These are phyloP conservation scores for Termitomyces titanicus DNA, from an alignment of 768 basidiomycete species.

Conservation along the genomic window DNA sequence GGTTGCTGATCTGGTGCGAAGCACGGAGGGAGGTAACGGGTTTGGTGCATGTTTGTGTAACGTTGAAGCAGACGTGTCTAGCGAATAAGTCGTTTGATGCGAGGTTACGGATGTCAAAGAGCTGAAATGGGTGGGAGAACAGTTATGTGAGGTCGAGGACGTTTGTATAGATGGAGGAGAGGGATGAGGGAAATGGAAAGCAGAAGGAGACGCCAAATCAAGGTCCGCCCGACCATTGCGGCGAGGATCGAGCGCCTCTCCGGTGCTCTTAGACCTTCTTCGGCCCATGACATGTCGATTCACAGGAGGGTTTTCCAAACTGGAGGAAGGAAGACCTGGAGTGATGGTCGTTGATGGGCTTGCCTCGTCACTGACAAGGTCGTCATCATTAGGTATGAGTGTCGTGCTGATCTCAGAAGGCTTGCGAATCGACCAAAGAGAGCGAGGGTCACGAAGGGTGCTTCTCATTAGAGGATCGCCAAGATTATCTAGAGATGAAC, in stretches of 20 bases:
- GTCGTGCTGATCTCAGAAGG: slow-evolving; percentile 1
- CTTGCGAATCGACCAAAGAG: background rate
- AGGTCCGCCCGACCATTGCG: slow-evolving; percentile 16
- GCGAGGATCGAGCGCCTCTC: slow-evolving; percentile 21
- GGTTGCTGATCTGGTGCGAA: slow-evolving; percentile 41
- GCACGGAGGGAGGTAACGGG: slow-evolving; percentile 29
- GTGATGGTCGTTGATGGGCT: slow-evolving; percentile 12
- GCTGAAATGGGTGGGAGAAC: slow-evolving; percentile 29
- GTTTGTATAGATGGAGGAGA: slow-evolving; percentile 18
- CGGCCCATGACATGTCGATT: slow-evolving; percentile 23
- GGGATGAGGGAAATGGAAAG: slow-evolving; percentile 40
- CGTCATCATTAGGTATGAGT: slow-evolving; percentile 3
- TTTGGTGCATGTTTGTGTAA: slow-evolving; percentile 20
- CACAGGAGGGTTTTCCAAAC: background rate
- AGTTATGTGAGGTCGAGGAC: slow-evolving; percentile 17
- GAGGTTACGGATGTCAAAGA: slow-evolving; percentile 24
- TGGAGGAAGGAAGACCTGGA: slow-evolving; percentile 18
- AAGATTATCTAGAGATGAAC: slow-evolving; percentile 1
- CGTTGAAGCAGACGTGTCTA: slow-evolving; percentile 40
- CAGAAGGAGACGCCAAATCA: slow-evolving; percentile 31
- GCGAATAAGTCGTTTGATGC: slow-evolving; percentile 55
- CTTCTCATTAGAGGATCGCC: slow-evolving; percentile 5
- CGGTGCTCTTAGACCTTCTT: slow-evolving; percentile 41
- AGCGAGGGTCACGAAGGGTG: slow-evolving; percentile 4
- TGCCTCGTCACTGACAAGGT: slow-evolving; percentile 3